phyloP scores from a whole-genome alignment of 495 filamentous ascomycete species.

The Aspergillus homomorphus region DNA sequence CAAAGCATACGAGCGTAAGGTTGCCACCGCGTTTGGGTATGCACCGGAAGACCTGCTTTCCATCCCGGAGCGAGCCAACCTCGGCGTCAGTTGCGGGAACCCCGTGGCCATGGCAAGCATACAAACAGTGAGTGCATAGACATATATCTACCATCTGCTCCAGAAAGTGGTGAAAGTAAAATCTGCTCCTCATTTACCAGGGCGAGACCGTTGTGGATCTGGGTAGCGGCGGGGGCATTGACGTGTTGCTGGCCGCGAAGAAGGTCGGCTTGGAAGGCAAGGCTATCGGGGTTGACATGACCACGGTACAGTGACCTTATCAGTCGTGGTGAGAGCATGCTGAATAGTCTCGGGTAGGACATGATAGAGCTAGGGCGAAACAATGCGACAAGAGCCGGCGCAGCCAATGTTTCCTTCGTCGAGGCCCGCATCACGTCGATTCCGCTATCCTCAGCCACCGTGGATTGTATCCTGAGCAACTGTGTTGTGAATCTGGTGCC shows the following conservation, averaged over 20 bases:
- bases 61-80: slow-evolving; percentile 53
- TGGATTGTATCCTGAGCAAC: slow-evolving; percentile 58
- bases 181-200: no score
- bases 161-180: no score
- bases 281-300: slow-evolving; percentile 63
- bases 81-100: slow-evolving; percentile 62
- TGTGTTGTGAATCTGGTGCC: slow-evolving; percentile 62
- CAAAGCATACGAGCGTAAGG: slow-evolving; percentile 19
- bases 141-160: not conserved
- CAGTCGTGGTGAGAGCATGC: not conserved
- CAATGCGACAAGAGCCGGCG: slow-evolving; percentile 26
- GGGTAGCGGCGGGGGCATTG: slow-evolving; percentile 58
- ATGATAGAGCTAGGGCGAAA: slow-evolving; percentile 49
- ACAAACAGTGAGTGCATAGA: slow-evolving; percentile 22
- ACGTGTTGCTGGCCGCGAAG: slow-evolving; percentile 55
- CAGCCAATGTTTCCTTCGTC: slow-evolving; percentile 46
- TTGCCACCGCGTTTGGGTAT: slow-evolving; percentile 60
- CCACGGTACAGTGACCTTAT: slow-evolving; percentile 38
- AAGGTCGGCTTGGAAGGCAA: slow-evolving; percentile 50
- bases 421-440: slow-evolving; percentile 49
- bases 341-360: slow-evolving; percentile 33
- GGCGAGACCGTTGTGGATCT: slow-evolving; percentile 60
- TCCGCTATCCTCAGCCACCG: slow-evolving; percentile 32
- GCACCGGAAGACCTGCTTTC: slow-evolving; percentile 45
- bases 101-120: slow-evolving; percentile 52